Conservation (phyloP, 495 filamentous ascomycete species). For the Penicillium tannophilum region DNA sequence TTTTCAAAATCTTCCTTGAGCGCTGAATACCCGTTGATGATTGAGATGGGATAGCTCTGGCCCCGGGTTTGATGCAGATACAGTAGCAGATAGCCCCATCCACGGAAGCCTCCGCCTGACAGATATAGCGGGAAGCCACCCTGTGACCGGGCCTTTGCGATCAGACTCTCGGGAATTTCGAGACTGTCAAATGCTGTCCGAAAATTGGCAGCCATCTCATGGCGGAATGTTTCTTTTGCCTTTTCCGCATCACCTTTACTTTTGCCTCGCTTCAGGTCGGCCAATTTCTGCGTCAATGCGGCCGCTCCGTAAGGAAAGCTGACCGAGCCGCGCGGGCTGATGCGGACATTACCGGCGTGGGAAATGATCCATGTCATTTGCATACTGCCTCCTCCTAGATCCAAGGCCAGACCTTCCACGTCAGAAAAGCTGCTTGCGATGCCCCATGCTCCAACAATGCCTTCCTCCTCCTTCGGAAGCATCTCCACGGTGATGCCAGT, state of each 20-base stretch:
- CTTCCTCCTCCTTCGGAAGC: constrained; percentile 79
- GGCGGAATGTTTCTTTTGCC: constrained; percentile 45
- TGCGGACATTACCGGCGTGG: constrained; percentile 50
- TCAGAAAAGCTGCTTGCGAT: constrained; percentile 72
- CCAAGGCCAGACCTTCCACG: constrained; percentile 76
- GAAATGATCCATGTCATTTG: constrained; percentile 85
- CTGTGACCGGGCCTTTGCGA: constrained; percentile 36
- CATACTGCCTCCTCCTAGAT: constrained; percentile 87
- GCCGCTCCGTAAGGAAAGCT: constrained; percentile 87
- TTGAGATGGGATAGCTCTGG: constrained; percentile 79
- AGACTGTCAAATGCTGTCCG: constrained; percentile 59
- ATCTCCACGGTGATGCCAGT: constrained; percentile 70
- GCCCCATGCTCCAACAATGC: constrained; percentile 79
- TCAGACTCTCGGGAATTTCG: constrained; percentile 56
- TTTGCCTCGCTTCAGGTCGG: constrained; percentile 47
- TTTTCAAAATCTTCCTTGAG: constrained; percentile 60
- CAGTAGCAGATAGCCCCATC: constrained; percentile 79
- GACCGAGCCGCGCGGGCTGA: constrained; percentile 48
- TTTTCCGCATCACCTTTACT: constrained; percentile 30
- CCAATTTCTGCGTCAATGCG: constrained; percentile 63
- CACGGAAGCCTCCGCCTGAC: constrained; percentile 87
- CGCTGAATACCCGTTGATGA: constrained; percentile 79
- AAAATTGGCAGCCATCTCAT: constrained; percentile 62
- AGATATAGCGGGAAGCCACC: constrained; percentile 73
- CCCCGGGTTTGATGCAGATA: constrained; percentile 64